These are phyloP conservation scores for Parathielavia hyrcaniae DNA, from an alignment of 495 filamentous ascomycete genomes.

Conservation along the genomic window DNA sequence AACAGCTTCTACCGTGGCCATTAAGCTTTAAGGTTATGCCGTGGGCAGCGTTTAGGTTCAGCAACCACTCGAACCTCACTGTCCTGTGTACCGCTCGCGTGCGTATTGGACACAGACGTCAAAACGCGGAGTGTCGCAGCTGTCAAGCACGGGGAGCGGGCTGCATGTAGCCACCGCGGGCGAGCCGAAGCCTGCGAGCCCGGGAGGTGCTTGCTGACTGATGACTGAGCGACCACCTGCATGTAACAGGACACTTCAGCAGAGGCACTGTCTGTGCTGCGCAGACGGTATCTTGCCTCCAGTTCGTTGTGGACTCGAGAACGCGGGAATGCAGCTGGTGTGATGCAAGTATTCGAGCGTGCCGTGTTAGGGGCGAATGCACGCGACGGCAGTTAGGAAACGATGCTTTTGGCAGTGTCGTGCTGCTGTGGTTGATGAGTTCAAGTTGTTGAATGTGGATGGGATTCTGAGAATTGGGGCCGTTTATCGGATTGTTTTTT, in stretches of 20 bases:
- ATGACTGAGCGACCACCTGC: neutral
- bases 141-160: constrained; percentile 6
- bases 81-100: neutral
- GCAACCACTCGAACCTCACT: neutral
- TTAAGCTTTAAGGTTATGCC: neutral
- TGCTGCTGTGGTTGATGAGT: no score
- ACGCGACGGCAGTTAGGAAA: no score
- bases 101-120: constrained; percentile 9
- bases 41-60: no score
- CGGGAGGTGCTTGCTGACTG: neutral
- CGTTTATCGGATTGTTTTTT: no score
- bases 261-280: neutral
- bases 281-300: neutral
- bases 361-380: no score
- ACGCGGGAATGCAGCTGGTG: no score
- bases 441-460: no score
- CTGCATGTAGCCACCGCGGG: constrained; percentile 1
- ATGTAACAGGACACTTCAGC: neutral
- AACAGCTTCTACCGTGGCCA: neutral
- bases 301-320: no score
- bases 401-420: no score
- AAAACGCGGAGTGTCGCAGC: constrained; percentile 19
- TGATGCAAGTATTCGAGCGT: no score
- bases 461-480: no score
- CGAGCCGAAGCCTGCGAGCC: neutral